Percentiles rank a stretch among this genome's conserved stretches.
These are phyloP conservation scores for Pseudogymnoascus sp. DNA, from an alignment of 2,329 filamentous ascomycete species.

Conservation along the genomic window DNA sequence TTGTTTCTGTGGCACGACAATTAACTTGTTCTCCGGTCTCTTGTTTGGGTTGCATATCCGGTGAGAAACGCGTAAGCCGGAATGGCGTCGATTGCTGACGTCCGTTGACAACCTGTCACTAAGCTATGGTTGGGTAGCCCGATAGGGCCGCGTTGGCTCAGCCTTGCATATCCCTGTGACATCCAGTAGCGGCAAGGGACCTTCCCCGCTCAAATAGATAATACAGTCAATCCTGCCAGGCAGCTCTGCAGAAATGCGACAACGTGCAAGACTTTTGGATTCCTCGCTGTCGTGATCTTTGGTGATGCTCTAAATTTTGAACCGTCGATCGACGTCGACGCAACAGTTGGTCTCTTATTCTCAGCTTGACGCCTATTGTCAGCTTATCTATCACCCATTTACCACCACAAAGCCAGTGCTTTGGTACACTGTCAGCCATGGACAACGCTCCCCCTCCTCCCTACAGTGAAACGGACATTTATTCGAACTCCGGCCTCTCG, in stretches of 20 bases:
- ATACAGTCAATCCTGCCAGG: slow-evolving; percentile 5
- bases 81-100: background rate
- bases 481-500: slow-evolving; percentile 34
- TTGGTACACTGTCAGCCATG: background rate
- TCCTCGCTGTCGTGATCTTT: background rate
- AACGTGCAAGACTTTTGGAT: background rate
- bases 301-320: background rate
- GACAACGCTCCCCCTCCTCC: slow-evolving; percentile 44
- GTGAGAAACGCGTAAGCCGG: background rate
- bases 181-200: slow-evolving; percentile 2
- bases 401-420: background rate
- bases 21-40: background rate
- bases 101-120: background rate
- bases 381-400: background rate
- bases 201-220: slow-evolving; percentile 4
- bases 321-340: background rate
- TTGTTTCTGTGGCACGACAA: background rate
- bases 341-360: background rate
- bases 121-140: background rate
- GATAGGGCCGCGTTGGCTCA: slow-evolving; percentile 1
- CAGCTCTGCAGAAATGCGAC: slow-evolving; percentile 3
- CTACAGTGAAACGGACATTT: slow-evolving; percentile 50
- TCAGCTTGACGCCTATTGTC: background rate
- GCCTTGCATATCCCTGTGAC: background rate
- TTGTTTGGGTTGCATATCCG: background rate